A percentile compares a stretch with the other conserved stretches of the same genome.
Evolutionary conservation across 2,329 filamentous ascomycete genomes (phyloP).

Genomic region (Ophiostoma himal-ulmi): DNA sequence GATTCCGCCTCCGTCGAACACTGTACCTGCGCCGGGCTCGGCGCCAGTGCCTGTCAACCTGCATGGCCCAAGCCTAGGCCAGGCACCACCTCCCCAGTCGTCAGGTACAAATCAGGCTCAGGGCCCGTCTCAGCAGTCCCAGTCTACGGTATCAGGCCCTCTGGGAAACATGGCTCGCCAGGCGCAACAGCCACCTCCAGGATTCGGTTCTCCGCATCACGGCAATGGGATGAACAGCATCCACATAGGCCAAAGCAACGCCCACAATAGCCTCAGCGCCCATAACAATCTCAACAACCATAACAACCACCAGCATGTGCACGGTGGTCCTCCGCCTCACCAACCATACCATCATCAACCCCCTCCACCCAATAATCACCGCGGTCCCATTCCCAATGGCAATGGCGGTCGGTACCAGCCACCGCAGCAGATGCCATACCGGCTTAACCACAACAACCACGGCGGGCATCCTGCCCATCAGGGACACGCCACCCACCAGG

Average conservation of each 20-base stretch:
- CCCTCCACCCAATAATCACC: not conserved
- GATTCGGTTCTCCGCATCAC: not conserved
- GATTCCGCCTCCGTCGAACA: not conserved
- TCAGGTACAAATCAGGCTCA: not conserved
- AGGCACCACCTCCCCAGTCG: not conserved
- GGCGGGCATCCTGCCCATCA: not conserved
- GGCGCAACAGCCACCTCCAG: not conserved
- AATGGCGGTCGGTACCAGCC: conserved; percentile 16
- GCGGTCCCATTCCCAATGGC: conserved; percentile 3
- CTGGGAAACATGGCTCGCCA: not conserved
- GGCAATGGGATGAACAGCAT: not conserved
- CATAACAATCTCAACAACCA: not conserved
- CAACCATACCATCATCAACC: not conserved
- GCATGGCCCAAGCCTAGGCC: not conserved
- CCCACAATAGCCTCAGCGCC: not conserved
- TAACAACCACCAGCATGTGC: not conserved
- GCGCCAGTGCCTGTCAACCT: not conserved
- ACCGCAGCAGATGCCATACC: not conserved
- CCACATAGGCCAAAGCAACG: not conserved
- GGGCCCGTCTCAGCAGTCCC: not conserved
- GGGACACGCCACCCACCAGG: not conserved
- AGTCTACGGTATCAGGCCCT: not conserved
- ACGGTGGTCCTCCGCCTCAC: not conserved
- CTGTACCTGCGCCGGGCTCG: not conserved
- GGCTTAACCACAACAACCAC: not conserved